Conservation (phyloP, 2,329 filamentous ascomycete genomes). For the Herpotrichia juniperi region DNA sequence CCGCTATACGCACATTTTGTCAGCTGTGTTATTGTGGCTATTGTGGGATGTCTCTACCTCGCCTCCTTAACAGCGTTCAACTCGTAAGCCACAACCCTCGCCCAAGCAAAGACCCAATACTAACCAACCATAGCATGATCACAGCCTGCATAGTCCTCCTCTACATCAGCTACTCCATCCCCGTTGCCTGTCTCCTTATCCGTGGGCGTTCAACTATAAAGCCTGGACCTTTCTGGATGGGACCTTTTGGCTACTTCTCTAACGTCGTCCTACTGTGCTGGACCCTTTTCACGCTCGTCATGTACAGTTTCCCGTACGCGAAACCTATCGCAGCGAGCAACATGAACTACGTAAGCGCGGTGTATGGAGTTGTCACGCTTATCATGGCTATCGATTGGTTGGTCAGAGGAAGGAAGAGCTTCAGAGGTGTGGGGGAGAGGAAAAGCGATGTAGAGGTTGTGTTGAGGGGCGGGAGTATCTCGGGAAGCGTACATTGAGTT, state of each 20-base stretch:
- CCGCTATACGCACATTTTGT: conserved; percentile 52
- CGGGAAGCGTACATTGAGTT: background rate
- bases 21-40: conserved; percentile 52
- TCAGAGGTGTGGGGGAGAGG: conserved; percentile 34
- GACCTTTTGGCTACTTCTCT: conserved; percentile 48
- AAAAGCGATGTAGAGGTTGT: conserved; percentile 28
- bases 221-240: conserved; percentile 56
- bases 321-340: conserved; percentile 36
- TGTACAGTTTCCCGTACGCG: conserved; percentile 49
- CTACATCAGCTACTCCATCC: conserved; percentile 48
- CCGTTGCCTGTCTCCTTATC: conserved; percentile 53
- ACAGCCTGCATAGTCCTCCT: conserved; percentile 51
- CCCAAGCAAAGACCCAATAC: background rate
- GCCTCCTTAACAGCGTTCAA: conserved; percentile 51
- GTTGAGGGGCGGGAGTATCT: conserved; percentile 12
- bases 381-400: conserved; percentile 40
- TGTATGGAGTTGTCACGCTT: conserved; percentile 31
- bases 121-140: conserved; percentile 42
- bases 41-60: conserved; percentile 55
- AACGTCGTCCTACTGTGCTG: conserved; percentile 54
- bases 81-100: conserved; percentile 30
- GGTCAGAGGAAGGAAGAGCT: conserved; percentile 35
- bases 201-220: conserved; percentile 52
- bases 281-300: conserved; percentile 58
- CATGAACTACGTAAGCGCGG: conserved; percentile 37